These are phyloP conservation scores for Yarrowia bubula DNA, from an alignment of 805 yeast genomes.

Conservation along the genomic window DNA sequence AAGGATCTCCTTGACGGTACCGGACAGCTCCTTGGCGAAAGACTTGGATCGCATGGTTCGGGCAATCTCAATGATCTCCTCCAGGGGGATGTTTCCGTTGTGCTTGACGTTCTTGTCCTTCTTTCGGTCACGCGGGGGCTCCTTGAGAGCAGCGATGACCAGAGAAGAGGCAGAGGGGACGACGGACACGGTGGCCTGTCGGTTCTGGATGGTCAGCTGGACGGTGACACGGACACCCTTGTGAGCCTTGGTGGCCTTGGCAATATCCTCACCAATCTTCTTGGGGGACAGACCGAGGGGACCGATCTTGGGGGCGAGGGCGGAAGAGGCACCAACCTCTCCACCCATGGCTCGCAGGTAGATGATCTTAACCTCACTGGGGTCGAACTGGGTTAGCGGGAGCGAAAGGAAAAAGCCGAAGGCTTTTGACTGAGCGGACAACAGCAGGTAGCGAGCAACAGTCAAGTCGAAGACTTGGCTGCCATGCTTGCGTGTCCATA, in stretches of 20 bases:
- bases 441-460: too few relatives aligned
- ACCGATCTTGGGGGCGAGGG: conserved; percentile 99
- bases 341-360: conserved; percentile 99
- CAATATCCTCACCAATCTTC: conserved; percentile 99
- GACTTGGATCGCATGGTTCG: conserved; percentile 97
- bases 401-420: background rate
- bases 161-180: conserved; percentile 99
- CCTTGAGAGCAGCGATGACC: conserved; percentile 98
- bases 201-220: conserved; percentile 97
- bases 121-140: conserved; percentile 99
- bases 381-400: conserved; percentile 84
- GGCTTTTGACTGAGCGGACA: too few relatives aligned
- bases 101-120: conserved; percentile 99
- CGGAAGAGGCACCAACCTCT: conserved; percentile 99
- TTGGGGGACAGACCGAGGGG: conserved; percentile 99
- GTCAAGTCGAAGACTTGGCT: background rate
- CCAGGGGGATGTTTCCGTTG: conserved; percentile 97
- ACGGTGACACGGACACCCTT: conserved; percentile 99
- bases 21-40: conserved; percentile 94
- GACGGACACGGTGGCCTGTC: conserved; percentile 98
- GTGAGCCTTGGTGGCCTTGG: conserved; percentile 98
- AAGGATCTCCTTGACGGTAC: conserved; percentile 96
- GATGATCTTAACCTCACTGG: conserved; percentile 95
- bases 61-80: conserved; percentile 95
- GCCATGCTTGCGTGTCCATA: background rate